Percentiles rank a stretch among this genome's conserved stretches.
Conservation (phyloP, 169 alveolate genomes). For the Neospora caninum region DNA sequence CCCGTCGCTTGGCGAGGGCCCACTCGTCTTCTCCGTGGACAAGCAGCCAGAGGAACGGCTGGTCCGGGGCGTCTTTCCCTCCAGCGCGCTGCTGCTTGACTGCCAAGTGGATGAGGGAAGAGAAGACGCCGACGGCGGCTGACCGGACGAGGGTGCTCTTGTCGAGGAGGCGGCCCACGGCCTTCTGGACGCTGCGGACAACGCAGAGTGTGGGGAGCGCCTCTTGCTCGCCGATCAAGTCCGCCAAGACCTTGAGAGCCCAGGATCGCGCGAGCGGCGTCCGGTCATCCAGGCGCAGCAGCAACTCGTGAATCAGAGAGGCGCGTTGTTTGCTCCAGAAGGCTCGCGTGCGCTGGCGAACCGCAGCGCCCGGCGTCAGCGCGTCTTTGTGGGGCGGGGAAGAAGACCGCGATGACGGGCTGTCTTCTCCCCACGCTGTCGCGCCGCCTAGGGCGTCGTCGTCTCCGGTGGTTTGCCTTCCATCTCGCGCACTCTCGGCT, state of each 20-base stretch:
- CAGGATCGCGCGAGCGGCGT: constrained; percentile 49
- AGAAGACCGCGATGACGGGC: background rate
- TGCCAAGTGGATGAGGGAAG: constrained; percentile 38
- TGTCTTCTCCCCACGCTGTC: background rate
- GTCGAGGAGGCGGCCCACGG: constrained; percentile 18
- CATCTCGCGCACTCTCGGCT: constrained; percentile 24
- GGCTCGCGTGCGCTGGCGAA: background rate
- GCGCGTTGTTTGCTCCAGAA: constrained; percentile 43
- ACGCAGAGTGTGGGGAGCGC: constrained; percentile 20
- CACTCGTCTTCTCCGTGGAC: background rate
- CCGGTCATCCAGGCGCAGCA: constrained; percentile 39
- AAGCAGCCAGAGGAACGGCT: constrained; percentile 23
- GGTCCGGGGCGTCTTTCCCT: background rate
- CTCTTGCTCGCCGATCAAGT: constrained; percentile 27
- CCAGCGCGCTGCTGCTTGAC: constrained; percentile 41
- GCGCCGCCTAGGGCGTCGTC: background rate
- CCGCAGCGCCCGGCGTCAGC: background rate
- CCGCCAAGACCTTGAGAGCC: constrained; percentile 33
- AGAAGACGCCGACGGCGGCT: constrained; percentile 37
- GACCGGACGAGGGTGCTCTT: constrained; percentile 52
- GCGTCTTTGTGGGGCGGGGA: background rate
- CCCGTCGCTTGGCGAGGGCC: background rate
- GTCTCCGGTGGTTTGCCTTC: background rate
- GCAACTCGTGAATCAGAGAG: constrained; percentile 31
- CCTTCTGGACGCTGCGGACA: constrained; percentile 9